Conservation (phyloP, 306 rosid species). For the Dalbergia cultrata region DNA sequence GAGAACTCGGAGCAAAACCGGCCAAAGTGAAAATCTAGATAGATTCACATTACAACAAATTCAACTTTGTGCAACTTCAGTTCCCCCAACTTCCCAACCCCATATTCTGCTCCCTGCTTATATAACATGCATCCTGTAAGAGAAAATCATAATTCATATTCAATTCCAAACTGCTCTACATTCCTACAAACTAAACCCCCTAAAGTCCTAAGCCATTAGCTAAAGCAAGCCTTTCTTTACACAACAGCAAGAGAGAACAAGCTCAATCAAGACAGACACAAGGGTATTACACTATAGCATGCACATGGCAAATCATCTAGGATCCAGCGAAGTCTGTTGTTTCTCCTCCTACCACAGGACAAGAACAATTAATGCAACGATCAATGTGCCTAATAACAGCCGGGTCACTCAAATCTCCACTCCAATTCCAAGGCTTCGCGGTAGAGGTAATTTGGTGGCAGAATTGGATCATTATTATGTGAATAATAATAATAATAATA, state of each 20-base stretch:
- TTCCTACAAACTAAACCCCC: background rate
- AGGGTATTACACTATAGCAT: background rate
- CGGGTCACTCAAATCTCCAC: conserved; percentile 38
- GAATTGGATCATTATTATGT: conserved; percentile 46
- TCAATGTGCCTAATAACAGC: conserved; percentile 40
- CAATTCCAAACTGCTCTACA: conserved; percentile 25
- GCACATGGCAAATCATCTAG: conserved; percentile 55
- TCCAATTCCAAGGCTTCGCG: conserved; percentile 43
- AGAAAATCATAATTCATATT: background rate
- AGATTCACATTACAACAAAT: background rate
- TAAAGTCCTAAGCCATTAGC: background rate
- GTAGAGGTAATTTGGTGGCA: conserved; percentile 45
- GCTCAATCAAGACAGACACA: background rate
- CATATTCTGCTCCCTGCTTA: background rate
- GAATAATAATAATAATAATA: background rate
- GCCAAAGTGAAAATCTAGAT: conserved; percentile 36
- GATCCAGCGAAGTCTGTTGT: conserved; percentile 41
- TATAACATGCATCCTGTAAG: conserved; percentile 6
- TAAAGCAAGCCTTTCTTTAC: conserved; percentile 21
- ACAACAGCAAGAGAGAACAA: background rate
- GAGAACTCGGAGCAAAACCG: conserved; percentile 26
- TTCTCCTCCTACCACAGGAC: conserved; percentile 15
- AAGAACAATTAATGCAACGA: conserved; percentile 45
- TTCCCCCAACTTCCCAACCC: background rate
- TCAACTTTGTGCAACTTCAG: background rate